These are phyloP conservation scores for Penicillium hordei DNA, from an alignment of 2,329 filamentous ascomycete species.

Conservation along the genomic window DNA sequence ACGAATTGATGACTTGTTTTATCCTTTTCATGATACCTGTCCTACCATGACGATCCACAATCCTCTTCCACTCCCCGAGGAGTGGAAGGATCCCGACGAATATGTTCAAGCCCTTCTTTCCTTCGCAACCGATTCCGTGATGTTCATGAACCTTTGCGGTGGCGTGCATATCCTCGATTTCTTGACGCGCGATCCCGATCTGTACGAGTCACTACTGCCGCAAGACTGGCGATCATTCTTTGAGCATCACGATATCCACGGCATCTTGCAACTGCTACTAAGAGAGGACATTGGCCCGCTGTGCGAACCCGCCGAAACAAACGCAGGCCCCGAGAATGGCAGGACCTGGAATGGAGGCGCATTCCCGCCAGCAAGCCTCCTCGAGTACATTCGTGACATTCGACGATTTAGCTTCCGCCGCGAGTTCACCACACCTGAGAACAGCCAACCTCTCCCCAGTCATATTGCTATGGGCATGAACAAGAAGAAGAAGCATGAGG, in stretches of 20 bases:
- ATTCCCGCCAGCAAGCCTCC: constrained; percentile 54
- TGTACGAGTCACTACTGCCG: constrained; percentile 75
- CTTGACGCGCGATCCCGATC: constrained; percentile 77
- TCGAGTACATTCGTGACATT: constrained; percentile 71
- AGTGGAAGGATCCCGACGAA: constrained; percentile 68
- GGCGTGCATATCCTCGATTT: constrained; percentile 96
- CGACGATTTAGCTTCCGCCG: constrained; percentile 67
- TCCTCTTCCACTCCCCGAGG: constrained; percentile 65
- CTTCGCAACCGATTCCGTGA: constrained; percentile 70
- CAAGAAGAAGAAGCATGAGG: constrained; percentile 92
- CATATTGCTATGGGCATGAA: constrained; percentile 89
- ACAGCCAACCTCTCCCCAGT: constrained; percentile 60
- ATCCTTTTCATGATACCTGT: not conserved
- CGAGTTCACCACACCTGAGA: constrained; percentile 51
- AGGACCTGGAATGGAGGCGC: constrained; percentile 44
- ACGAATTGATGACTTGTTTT: not conserved
- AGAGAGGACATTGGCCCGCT: constrained; percentile 65
- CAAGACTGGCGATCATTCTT: constrained; percentile 81
- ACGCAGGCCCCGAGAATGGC: constrained; percentile 5
- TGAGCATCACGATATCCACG: constrained; percentile 66
- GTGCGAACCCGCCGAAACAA: constrained; percentile 14
- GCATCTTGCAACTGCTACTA: constrained; percentile 76
- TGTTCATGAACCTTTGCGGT: constrained; percentile 83
- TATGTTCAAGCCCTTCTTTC: constrained; percentile 76
- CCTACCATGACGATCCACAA: constrained; percentile 50